Evolutionary conservation across 805 yeast genomes (phyloP), one percentile per base, ranked within the genome.

Genomic region (Saccharomyces jurei): DNA sequence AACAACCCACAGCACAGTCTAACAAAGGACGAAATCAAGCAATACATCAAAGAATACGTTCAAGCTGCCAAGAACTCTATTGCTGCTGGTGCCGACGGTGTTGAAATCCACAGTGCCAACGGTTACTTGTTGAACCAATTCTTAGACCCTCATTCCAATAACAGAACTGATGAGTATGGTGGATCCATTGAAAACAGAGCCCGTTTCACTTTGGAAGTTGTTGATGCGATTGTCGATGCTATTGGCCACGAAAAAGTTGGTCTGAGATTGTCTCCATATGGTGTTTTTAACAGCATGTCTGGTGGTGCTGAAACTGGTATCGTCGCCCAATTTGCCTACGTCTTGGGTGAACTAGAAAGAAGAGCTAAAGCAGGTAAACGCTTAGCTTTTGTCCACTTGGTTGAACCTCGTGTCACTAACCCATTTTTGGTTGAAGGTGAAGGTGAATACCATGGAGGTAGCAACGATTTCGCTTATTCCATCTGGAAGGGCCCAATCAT

Each of bases 61-160:
- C 56, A 59, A 2, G 80, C 82, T 46, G 82, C 85, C n/a, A 69
- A 68, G 60, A 68, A 66, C 49, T 56, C 71, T n/a, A 55, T 72
- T 41, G 67, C 60, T 13, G 68, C 70, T 17, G 75, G 74, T 49
- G 75, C 75, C 51, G 89, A 86, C 66, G 83, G 83, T 58, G 79
- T 86, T 30, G 89, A 86, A 68, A 70, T 86, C 50, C 90, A 84
- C 65, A 74, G 74, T 41, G 89, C 89, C 25, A 83, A 84, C 65
- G 89, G 90, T 17, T 84, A 81, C 63, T 65, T 86, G 55, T 60
- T 81, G 46, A 74, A 77, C 68, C 81, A 81, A 67, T 84, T 86
- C 62, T 64, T 83, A 59, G 79, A 81, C 48, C 73, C 75, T 13
- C 60, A 68, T 6, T 70, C 75, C 50, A 76, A 77, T 65, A 67